Evolutionary conservation across 805 yeast species (phyloP), one percentile per base, ranked within the genome.

Genomic region (Cyberlindnera mycetangii): DNA sequence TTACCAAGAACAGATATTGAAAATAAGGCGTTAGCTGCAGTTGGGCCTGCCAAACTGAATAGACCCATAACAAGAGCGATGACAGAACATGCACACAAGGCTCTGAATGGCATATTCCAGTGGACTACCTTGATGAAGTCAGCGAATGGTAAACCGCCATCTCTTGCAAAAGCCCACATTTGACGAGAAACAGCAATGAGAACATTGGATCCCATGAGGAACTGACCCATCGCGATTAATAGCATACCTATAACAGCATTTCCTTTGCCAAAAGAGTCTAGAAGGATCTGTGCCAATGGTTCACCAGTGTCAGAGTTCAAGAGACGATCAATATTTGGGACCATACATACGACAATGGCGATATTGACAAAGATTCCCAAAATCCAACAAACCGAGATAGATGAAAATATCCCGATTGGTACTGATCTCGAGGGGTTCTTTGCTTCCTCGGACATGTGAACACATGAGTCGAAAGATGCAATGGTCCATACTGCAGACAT

Each of bases 401-500:
- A 76, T 19, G 81, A 75, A 18, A 77, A 62, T 37, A 83, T 81
- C 64, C 87, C 89, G 37, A 76, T 63, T 6, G 89, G 89, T 5
- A 81, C 82, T 8, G 84, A 77, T 37, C 68, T 69, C 4, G 79
- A 68, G 7, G 88, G 85, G 56, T 81, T 74, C 42, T 69, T 68
- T 22, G 84, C 83, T 59, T 83, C 89, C 61, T 83, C 90, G 14
- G 83, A 71, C 81, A 82, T 78, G 64, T 83, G 89, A 39, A 83
- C 77, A 55, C 83, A 78, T 5, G 85, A 76, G 59, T 83, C 89
- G 61, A 81, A 82, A 0, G 85, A 82, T 22, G 86, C 85, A 62
- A 83, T 81, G 17, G 88, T 81, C 90, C 92, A 84, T 49, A 83
- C 75, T 3, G 82, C 79, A 0, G 88, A 80, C 76, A 79, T 73